Conservation (phyloP, 179 eudicot species). For the Camellia oleifera region DNA sequence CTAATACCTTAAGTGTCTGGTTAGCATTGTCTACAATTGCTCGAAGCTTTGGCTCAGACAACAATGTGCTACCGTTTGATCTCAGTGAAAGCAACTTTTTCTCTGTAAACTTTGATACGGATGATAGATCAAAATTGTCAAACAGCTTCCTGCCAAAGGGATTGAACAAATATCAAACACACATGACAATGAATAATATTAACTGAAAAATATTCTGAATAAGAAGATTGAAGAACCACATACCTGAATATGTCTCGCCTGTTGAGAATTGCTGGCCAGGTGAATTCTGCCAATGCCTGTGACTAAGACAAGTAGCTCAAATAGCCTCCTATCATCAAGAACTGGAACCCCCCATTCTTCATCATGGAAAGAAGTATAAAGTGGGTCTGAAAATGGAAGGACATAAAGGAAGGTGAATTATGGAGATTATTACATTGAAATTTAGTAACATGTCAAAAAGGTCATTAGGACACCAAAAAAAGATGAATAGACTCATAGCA, state of each 20-base stretch:
- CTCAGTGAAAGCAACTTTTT: constrained; percentile 34
- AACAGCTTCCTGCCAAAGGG: constrained; percentile 46
- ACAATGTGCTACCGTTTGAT: constrained; percentile 32
- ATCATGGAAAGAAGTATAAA: constrained; percentile 59
- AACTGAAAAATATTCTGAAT: neutral
- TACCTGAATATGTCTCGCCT: constrained; percentile 55
- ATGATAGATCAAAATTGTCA: constrained; percentile 50
- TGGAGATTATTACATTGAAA: neutral
- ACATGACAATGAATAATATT: neutral
- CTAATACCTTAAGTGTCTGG: constrained; percentile 52
- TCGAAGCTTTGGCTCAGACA: constrained; percentile 66
- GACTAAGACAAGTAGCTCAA: constrained; percentile 57
- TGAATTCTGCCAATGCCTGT: constrained; percentile 60
- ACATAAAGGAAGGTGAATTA: neutral
- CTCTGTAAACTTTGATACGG: constrained; percentile 46
- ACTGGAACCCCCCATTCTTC: constrained; percentile 76
- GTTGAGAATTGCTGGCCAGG: constrained; percentile 57
- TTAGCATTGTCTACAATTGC: constrained; percentile 65
- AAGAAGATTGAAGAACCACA: neutral
- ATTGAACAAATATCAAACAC: neutral
- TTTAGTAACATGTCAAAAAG: neutral
- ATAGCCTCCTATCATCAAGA: constrained; percentile 48
- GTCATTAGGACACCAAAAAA: neutral
- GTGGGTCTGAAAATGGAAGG: constrained; percentile 35
- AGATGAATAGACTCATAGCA: neutral